phyloP scores from a whole-genome alignment of 1,139 yeast species.

The Geotrichum reessii region DNA sequence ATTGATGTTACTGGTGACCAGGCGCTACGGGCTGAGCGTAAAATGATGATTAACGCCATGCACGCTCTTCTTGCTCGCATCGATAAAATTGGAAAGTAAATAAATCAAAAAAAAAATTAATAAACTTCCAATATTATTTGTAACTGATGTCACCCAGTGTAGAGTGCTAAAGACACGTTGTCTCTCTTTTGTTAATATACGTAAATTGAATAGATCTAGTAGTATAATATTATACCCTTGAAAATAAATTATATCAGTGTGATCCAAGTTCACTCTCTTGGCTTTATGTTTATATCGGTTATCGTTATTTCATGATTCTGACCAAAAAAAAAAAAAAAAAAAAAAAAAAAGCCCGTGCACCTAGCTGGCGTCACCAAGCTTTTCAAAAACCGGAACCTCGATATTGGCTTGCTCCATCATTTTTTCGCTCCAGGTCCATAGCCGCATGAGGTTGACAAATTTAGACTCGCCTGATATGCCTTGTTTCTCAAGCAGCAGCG shows the following conservation, averaged over 20 bases:
- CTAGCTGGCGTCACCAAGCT: background rate
- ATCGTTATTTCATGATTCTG: background rate
- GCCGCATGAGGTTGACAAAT: slow-evolving; percentile 32
- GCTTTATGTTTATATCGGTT: no score
- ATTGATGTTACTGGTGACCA: slow-evolving; percentile 36
- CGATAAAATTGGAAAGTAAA: slow-evolving; percentile 25
- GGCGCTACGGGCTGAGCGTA: slow-evolving; percentile 36
- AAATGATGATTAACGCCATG: slow-evolving; percentile 36
- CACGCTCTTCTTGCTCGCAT: slow-evolving; percentile 34
- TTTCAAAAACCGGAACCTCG: slow-evolving; percentile 10
- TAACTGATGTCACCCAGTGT: no score
- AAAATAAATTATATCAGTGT: no score
- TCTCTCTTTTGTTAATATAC: no score
- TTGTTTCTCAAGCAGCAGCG: slow-evolving; percentile 34
- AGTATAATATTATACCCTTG: no score
- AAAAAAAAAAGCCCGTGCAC: background rate
- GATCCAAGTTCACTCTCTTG: no score
- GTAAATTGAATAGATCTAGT: no score
- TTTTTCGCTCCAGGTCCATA: slow-evolving; percentile 36
- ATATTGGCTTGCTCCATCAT: slow-evolving; percentile 26
- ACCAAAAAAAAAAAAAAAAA: no score
- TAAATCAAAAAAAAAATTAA: background rate
- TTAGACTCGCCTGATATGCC: slow-evolving; percentile 35
- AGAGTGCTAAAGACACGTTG: no score
- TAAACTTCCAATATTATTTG: background rate